Evolutionary conservation across 2,329 filamentous ascomycete species (phyloP).

Genomic region (Orbilia javanica): DNA sequence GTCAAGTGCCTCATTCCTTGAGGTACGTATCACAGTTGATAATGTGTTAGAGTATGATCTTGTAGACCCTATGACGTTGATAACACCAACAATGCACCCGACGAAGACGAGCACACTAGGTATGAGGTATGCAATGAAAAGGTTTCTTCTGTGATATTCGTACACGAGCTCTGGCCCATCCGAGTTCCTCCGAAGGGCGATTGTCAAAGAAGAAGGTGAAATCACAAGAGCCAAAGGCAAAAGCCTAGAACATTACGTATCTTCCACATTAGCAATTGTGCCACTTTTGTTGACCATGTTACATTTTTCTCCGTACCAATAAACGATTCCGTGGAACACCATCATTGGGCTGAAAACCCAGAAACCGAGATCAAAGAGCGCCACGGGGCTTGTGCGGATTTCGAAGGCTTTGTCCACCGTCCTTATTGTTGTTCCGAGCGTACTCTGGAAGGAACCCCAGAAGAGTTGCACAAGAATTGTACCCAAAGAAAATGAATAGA

Average conservation of each 20-base stretch:
- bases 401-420: conserved; percentile 19
- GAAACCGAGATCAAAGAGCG: conserved; percentile 38
- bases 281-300: conserved; percentile 8
- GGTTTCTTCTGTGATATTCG: conserved; percentile 16
- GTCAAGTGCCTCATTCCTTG: conserved; percentile 20
- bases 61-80: conserved; percentile 10
- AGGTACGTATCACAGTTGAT: conserved; percentile 42
- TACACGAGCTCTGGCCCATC: conserved; percentile 18
- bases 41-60: conserved; percentile 39
- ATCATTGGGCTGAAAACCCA: conserved; percentile 37
- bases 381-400: conserved; percentile 26
- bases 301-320: conserved; percentile 28
- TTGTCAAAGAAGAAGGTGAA: conserved; percentile 10
- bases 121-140: conserved; percentile 41
- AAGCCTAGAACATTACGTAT: conserved; percentile 25
- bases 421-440: conserved; percentile 16
- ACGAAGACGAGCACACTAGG: conserved; percentile 24
- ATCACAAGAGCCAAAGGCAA: conserved; percentile 31
- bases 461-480: conserved; percentile 34
- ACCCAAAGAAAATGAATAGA: conserved; percentile 32
- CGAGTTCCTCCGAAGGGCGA: not conserved
- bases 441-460: conserved; percentile 21
- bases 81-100: conserved; percentile 20
- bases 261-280: not conserved
- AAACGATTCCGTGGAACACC: conserved; percentile 29